Evolutionary conservation across 306 rosid genomes (phyloP), one percentile per base, ranked within the genome.

Genomic region (Glycyrrhiza uralensis): DNA sequence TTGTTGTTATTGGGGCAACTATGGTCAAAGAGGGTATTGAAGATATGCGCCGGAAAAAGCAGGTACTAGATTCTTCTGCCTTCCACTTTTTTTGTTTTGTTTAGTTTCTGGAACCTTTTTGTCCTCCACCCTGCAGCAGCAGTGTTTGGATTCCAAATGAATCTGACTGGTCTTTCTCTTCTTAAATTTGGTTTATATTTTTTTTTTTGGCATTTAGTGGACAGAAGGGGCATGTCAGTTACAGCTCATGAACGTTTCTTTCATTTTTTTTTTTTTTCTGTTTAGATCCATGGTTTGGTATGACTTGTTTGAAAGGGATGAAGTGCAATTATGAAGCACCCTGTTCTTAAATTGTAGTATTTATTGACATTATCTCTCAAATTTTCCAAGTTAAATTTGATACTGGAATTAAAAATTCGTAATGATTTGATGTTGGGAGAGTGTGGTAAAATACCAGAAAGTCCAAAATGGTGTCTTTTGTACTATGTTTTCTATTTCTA

Each of bases 21-120:
- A 91, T 94, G 95, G 71, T 81, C 42, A 94, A 94, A 81, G 98
- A 94, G 63, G 96, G 80, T 26, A 84, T 91, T 11, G 98, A 91
- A 80, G 98, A 94, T 81, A 69, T 51, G 97, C 79, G 84, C 22
- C 74, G 98, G 36, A 89, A 91, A 52, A 83, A 80, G 79, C 98
- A 94, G 97, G 98, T 94, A 80, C 72, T 14, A 15, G 63, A 63
- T 59, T 54, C 70, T 50, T 18, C 69, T 74, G 7, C 55, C n/a
- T 74, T 14, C 23, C 22, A 1, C 46, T 45, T 58, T 75, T 61
- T 14, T 7, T 78, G 51, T 52, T 77, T 62, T 71, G 68, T 72
- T 71, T 57, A 60, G 15, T 13, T 47, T 15, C 22, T 42, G 24
- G 20, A 29, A 57, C 11, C 38, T 49, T 60, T 57, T 50, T 28